Evolutionary conservation across 192 early-diverging fungal species (phyloP), one percentile per base, ranked within the genome.

Genomic region (Spizellomyces sp.): DNA sequence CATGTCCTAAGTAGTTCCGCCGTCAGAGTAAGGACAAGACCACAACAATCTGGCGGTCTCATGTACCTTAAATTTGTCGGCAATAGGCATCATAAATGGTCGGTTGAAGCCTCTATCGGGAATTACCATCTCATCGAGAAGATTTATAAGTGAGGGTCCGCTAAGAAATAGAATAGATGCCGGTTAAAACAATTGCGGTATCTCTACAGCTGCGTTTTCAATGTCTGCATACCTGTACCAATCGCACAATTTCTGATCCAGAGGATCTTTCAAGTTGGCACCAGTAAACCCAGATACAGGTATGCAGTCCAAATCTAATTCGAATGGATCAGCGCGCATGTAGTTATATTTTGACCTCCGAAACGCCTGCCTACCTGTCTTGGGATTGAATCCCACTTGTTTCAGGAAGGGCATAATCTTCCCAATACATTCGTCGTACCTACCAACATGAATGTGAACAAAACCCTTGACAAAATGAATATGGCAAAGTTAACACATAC

Each of bases 221-320:
- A 52, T 69, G 54, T 64, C 70, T 59, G 27, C 27, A 36, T 36
- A 36, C 27, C 27, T 62, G 70, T 81, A 79, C 62, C 66, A 82
- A 52, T 67, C 60, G 67, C 80, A 82, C 22, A 64, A 61, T 10
- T 82, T 72, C 66, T 75, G 66, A 65, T 79, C 82, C 17, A 94
- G 70, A 43, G 87, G 80, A 67, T 97, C 93, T 81, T 97, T 98
- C 79, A 99, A 83, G 82, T 98, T 98, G 21, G 93, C 95, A 60
- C 98, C 98, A 48, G 95, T 95, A 84, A 82, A 99, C 17, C 95
- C 98, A 76, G 96, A 98, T 9, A 99, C 89, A 46, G 98, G 98
- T 72, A 99, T 84, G 70, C 90, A 91, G 47, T 87, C 84, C 66
- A 98, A 69, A 77, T 99, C 94, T 61, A 77, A 64, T 50, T 0